Base-by-base conservation (phyloP, 441 rosid species). In the Rhodomyrtus psidioides region DNA sequence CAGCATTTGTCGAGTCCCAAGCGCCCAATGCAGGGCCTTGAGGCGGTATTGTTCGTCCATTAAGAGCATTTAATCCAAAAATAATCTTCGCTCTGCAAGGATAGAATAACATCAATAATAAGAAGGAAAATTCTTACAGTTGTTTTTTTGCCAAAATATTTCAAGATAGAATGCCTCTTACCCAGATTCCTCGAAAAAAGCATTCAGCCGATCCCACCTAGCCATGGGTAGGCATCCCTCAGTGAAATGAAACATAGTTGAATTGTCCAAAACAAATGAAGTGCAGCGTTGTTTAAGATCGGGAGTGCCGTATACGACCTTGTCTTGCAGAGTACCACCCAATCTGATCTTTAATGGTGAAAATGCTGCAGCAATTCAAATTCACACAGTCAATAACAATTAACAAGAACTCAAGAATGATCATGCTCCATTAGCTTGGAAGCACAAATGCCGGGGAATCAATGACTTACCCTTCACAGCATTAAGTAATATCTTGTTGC, bases 291-390 rank as follows among this genome's bases (percentile, higher is more conserved):
- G 89, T 58, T 90, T 54, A 74, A 84, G 87, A 84, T 94, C 96
- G 85, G 88, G 90, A 39, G 95, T 93, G 51, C 90, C 94, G 90
- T 97, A 96, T 83, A 92, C 86, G 74, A 95, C 96, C 88, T 93
- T 91, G 83, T 97, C 99, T 91, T 98, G 99, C 90, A 96, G 91
- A 87, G 95, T 90, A 49, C 99, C 99, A 13, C 99, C 99, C 84
- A 98, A 82, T 94, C 98, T 94, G 82, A 96, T 94, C 94, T 95
- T 95, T 92, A 98, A 85, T 53, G 98, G 98, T 44, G 97, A 92
- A 92, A 96, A 98, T 53, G 94, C 99, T 96, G 96, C 88, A 84
- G 53, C 75, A 70, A 70, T 21, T 39, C 44, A 49, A 82, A 49
- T 82, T 39, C 26, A 28, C 83, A 30, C 39, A 26, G n/a, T 54